These are phyloP conservation scores for Chalciporus pseudorubinellus DNA, from an alignment of 768 basidiomycete genomes.

Conservation along the genomic window DNA sequence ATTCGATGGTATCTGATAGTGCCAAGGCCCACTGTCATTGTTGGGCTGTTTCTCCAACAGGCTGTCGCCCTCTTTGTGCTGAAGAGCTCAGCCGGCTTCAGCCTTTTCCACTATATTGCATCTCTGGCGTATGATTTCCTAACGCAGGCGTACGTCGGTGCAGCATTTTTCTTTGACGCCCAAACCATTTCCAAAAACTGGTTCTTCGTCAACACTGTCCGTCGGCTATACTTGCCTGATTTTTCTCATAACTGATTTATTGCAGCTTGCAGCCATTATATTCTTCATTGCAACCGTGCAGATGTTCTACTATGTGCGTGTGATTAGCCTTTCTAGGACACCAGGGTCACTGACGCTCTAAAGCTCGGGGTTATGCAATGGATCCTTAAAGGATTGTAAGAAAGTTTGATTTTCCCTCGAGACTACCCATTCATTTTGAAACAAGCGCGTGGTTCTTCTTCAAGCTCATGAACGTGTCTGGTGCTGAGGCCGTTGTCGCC, in stretches of 20 bases:
- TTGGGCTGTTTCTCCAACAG: slow-evolving; percentile 85
- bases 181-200: slow-evolving; percentile 65
- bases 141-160: slow-evolving; percentile 61
- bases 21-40: slow-evolving; percentile 77
- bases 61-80: slow-evolving; percentile 86
- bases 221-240: slow-evolving; percentile 19
- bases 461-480: slow-evolving; percentile 88
- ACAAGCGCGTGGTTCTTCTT: slow-evolving; percentile 89
- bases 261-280: slow-evolving; percentile 72
- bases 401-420: slow-evolving; percentile 2
- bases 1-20: neutral
- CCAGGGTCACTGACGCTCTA: neutral
- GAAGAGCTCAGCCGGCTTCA: slow-evolving; percentile 79
- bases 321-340: neutral
- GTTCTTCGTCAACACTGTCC: slow-evolving; percentile 81
- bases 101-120: slow-evolving; percentile 82
- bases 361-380: slow-evolving; percentile 89
- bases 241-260: slow-evolving; percentile 16
- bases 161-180: slow-evolving; percentile 78
- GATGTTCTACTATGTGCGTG: slow-evolving; percentile 72
- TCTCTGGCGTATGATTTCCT: slow-evolving; percentile 80
- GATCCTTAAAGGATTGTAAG: slow-evolving; percentile 82
- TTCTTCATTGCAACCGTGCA: slow-evolving; percentile 94
- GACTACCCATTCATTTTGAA: neutral
- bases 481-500: slow-evolving; percentile 91